These are phyloP conservation scores for Huntiella savannae DNA, from an alignment of 2,329 filamentous ascomycete genomes.

Conservation along the genomic window DNA sequence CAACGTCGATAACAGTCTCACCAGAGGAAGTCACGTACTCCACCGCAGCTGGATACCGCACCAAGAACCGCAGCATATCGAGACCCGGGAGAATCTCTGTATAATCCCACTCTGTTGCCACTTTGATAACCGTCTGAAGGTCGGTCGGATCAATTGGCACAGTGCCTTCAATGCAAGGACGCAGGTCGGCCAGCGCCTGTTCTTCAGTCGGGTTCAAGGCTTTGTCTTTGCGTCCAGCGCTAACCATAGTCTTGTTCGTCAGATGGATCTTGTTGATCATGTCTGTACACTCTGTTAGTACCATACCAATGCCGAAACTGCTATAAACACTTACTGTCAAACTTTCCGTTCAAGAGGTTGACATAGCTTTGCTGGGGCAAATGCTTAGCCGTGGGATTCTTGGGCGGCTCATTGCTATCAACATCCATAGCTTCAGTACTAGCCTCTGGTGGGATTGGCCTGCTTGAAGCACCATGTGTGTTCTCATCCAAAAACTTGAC, in stretches of 20 bases:
- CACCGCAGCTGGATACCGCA: slow-evolving; percentile 48
- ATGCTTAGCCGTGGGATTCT: slow-evolving; percentile 28
- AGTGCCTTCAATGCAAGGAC: slow-evolving; percentile 41
- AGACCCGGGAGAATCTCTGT: slow-evolving; percentile 65
- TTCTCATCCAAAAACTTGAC: slow-evolving; percentile 85
- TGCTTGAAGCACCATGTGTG: slow-evolving; percentile 71
- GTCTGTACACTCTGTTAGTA: slow-evolving; percentile 22
- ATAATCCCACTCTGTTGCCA: slow-evolving; percentile 64
- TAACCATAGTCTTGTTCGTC: slow-evolving; percentile 54
- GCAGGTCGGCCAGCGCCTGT: slow-evolving; percentile 38
- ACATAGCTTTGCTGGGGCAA: slow-evolving; percentile 68
- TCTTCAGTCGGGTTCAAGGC: slow-evolving; percentile 58
- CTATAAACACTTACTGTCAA: slow-evolving; percentile 25
- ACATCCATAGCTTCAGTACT: slow-evolving; percentile 58
- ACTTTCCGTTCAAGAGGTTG: slow-evolving; percentile 47
- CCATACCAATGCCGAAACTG: background rate
- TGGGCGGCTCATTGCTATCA: slow-evolving; percentile 37
- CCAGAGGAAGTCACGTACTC: slow-evolving; percentile 33
- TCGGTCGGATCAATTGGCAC: slow-evolving; percentile 30
- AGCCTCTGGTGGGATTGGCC: slow-evolving; percentile 23
- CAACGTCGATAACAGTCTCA: slow-evolving; percentile 39
- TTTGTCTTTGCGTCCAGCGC: slow-evolving; percentile 51
- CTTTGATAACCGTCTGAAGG: slow-evolving; percentile 47
- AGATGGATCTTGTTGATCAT: slow-evolving; percentile 61
- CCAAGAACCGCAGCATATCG: slow-evolving; percentile 71